These are phyloP conservation scores for Podaxis sp. DNA, from an alignment of 768 basidiomycete species.

Conservation along the genomic window DNA sequence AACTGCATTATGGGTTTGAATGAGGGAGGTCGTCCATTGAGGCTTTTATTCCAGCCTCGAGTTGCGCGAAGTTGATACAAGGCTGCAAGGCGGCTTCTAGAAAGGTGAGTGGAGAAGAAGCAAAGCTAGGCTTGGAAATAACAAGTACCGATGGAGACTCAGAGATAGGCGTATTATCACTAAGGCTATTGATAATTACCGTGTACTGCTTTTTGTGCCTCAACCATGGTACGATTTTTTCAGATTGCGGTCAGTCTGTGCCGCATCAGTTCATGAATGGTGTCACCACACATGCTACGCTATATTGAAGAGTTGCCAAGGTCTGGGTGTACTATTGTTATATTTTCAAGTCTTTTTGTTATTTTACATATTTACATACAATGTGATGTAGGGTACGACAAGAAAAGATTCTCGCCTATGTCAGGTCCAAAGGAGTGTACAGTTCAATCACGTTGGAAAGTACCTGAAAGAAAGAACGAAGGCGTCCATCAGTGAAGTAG, in stretches of 20 bases:
- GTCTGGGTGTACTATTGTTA: not conserved
- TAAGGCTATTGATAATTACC: constrained; percentile 1
- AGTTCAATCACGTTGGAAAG: not conserved
- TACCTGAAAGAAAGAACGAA: not conserved
- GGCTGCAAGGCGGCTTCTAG: not conserved
- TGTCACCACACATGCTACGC: not conserved
- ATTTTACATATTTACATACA: not conserved
- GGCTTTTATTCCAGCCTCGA: not conserved
- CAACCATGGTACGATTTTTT: not conserved
- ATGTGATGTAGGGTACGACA: too few relatives aligned
- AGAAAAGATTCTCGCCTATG: not conserved
- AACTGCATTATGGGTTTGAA: not conserved
- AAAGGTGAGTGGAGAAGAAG: not conserved
- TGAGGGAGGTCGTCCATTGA: not conserved
- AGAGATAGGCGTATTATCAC: not conserved
- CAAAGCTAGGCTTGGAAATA: not conserved
- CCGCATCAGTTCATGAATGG: not conserved
- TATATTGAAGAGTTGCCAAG: not conserved
- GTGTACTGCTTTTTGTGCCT: not conserved
- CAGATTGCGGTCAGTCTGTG: not conserved
- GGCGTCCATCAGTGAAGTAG: not conserved
- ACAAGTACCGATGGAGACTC: not conserved
- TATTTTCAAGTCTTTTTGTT: not conserved
- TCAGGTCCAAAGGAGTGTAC: not conserved
- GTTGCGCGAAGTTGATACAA: not conserved